Base-by-base conservation (phyloP, 1,284 basidiomycete genomes). In the Trichosporon faecale region DNA sequence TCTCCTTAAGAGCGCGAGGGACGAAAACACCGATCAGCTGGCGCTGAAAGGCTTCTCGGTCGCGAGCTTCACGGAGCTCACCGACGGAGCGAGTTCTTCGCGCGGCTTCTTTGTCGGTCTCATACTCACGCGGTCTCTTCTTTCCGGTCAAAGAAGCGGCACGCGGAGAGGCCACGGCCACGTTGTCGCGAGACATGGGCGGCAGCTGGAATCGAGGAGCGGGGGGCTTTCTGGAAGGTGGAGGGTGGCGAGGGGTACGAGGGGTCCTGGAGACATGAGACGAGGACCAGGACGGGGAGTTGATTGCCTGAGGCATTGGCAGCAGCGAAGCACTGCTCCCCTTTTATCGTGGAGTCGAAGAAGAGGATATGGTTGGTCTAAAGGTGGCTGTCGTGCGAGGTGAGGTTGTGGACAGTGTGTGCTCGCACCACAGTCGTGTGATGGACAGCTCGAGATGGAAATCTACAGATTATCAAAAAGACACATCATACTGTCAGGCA, bases 1-100 rank as follows among this genome's bases (percentile, higher is more conserved):
- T 78, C 65, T 82, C 80, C 66, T 76, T 75, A 46, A 84, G 72
- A 0, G 83, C 83, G 46, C 81, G 81, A 18, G 81, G 78, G 1
- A 84, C 82, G 68, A 82, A 84, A 23, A 82, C 80, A 35, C 79
- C 78, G 44, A 84, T 83, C 23, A 84, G 74, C 65, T 80, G 79
- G 61, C 80, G 71, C 72, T 84, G 82, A 68, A 83, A 81, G 0
- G 79, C 78, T 68, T 82, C 78, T 33, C 77, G 68, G 70, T 82
- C 79, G n/a, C 65, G 33, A 1, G 68, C 66, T 12, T 63, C 65
- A 11, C 35, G 44, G 18, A 33, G 40, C 44, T 65, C 52, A 16
- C 80, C 78, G 3, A 77, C 76, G 46, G 78, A 80, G 65, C 82
- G 83, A 0, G 83, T 84, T 16, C 83, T 72, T 40, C 83, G 70